A percentile compares a stretch with the other conserved stretches of the same genome.
Conservation (phyloP, 2,329 filamentous ascomycete species). For the Aspergillus ruber region DNA sequence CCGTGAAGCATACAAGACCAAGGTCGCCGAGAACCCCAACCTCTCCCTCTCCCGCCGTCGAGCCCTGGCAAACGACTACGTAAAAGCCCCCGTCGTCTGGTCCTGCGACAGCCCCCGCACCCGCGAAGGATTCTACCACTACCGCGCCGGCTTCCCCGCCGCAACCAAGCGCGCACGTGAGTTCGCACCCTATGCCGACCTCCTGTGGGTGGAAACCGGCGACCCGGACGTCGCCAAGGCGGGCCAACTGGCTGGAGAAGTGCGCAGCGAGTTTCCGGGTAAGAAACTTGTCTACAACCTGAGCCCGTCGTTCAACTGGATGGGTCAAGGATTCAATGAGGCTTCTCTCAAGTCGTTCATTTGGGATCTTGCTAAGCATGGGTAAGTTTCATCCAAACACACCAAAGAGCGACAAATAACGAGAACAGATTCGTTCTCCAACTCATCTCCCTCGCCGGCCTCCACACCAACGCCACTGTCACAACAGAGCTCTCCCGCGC, state of each 20-base stretch:
- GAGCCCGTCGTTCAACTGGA: conserved; percentile 97
- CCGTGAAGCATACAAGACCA: conserved; percentile 61
- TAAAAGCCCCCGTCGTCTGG: conserved; percentile 67
- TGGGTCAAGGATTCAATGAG: conserved; percentile 83
- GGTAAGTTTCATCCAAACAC: conserved; percentile 50
- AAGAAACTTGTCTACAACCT: conserved; percentile 97
- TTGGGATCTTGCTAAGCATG: conserved; percentile 90
- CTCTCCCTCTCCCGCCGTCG: conserved; percentile 74
- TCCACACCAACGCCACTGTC: conserved; percentile 59
- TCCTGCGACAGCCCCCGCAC: conserved; percentile 89
- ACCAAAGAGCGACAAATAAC: conserved; percentile 10
- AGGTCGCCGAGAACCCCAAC: conserved; percentile 59
- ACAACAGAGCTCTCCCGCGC: conserved; percentile 68
- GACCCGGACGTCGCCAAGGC: conserved; percentile 78
- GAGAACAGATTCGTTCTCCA: conserved; percentile 52
- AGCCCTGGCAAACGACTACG: conserved; percentile 61
- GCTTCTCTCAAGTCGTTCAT: conserved; percentile 82
- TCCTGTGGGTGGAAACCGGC: conserved; percentile 95
- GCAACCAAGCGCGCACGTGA: conserved; percentile 90
- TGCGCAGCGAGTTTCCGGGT: conserved; percentile 61
- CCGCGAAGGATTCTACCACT: conserved; percentile 61
- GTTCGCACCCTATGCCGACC: conserved; percentile 86
- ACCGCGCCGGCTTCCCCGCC: conserved; percentile 66
- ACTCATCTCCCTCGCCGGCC: conserved; percentile 57
- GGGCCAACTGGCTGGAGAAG: conserved; percentile 65